Evolutionary conservation across 2,329 filamentous ascomycete genomes (phyloP).

Genomic region (Cadophora malorum): DNA sequence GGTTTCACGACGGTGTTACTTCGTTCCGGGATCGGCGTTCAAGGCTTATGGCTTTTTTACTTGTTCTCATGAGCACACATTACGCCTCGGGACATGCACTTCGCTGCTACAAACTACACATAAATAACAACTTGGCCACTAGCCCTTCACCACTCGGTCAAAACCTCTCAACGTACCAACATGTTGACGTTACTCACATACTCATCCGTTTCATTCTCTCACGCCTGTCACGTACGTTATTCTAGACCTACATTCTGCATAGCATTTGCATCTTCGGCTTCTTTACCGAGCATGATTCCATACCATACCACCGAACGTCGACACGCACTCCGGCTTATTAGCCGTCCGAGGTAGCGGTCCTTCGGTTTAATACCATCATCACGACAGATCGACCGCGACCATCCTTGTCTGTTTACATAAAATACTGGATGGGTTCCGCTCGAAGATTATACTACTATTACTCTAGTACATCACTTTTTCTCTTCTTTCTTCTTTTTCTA

Average conservation of each 20-base stretch:
- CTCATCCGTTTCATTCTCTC: constrained; percentile 27
- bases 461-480: constrained; percentile 19
- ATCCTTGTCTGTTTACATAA: not conserved
- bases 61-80: constrained; percentile 20
- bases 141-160: not conserved
- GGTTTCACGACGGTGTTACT: constrained; percentile 44
- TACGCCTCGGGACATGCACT: constrained; percentile 2
- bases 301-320: constrained; percentile 23
- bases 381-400: constrained; percentile 20
- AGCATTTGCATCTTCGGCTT: constrained; percentile 27
- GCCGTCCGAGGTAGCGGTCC: constrained; percentile 27
- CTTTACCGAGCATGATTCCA: not conserved
- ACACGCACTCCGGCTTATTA: constrained; percentile 35
- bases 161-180: constrained; percentile 8
- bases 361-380: constrained; percentile 34
- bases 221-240: constrained; percentile 38
- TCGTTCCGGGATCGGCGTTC: constrained; percentile 39
- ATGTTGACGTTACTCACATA: constrained; percentile 2
- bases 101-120: constrained; percentile 1
- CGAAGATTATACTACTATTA: constrained; percentile 6
- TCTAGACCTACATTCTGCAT: constrained; percentile 41
- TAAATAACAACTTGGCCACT: not conserved
- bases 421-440: not conserved
- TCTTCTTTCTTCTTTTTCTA: constrained; percentile 39
- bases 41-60: constrained; percentile 19